phyloP scores from a whole-genome alignment of 805 yeast species.

The Wickerhamiella cacticola region DNA sequence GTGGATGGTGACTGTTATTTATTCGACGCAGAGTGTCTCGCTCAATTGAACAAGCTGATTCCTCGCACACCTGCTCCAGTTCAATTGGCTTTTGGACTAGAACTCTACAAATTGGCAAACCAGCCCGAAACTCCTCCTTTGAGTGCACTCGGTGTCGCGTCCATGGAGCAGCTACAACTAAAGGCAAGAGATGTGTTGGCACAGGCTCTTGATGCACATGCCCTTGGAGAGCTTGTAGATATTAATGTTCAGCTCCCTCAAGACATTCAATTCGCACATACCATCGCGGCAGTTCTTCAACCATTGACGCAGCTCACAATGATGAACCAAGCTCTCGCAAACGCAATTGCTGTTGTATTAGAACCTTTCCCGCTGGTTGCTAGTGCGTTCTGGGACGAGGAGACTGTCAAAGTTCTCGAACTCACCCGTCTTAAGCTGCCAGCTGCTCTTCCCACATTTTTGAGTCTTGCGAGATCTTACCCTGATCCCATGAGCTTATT shows the following conservation, averaged over 20 bases:
- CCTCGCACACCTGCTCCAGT: not conserved
- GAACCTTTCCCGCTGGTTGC: conserved; percentile 36
- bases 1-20: conserved; percentile 7
- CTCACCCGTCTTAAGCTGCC: conserved; percentile 70
- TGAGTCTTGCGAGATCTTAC: conserved; percentile 40
- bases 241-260: conserved; percentile 7
- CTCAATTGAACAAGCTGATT: not conserved
- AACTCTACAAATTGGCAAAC: conserved; percentile 21
- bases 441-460: conserved; percentile 42
- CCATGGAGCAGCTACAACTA: conserved; percentile 3
- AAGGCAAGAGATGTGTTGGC: conserved; percentile 11
- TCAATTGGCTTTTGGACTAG: conserved; percentile 26
- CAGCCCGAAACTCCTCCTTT: not conserved
- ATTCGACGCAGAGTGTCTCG: conserved; percentile 4
- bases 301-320: conserved; percentile 40
- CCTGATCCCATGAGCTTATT: conserved; percentile 57
- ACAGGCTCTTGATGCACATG: conserved; percentile 10
- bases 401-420: not conserved
- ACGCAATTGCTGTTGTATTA: conserved; percentile 35
- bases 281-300: conserved; percentile 22
- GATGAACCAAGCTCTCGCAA: conserved; percentile 36
- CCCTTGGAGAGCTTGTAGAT: conserved; percentile 16
- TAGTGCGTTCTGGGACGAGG: conserved; percentile 37
- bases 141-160: not conserved
- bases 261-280: conserved; percentile 17